Base-by-base conservation (phyloP, 495 filamentous ascomycete species). In the Tuber brumale region DNA sequence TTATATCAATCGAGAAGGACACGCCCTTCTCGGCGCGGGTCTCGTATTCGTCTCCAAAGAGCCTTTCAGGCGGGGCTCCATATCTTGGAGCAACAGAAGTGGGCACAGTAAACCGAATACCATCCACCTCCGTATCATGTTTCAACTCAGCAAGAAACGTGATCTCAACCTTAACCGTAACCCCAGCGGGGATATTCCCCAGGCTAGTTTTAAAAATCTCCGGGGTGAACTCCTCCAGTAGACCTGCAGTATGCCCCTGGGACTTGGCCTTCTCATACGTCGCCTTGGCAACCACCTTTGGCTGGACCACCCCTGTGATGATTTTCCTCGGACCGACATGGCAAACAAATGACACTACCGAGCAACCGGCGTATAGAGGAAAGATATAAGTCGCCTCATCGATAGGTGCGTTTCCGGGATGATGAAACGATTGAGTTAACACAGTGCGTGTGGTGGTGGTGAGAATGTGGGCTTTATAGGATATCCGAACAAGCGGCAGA, bases 91-190 rank as follows among this genome's bases (percentile, higher is more conserved):
- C 87, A 76, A 92, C 89, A 69, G 73, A 83, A 0, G 88, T 89
- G 0, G 90, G 91, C 27, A 92, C 85, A 37, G 87, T 92, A 78
- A 90, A 91, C 23, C 89, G 86, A 61, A 88, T 86, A 31, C 90
- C 89, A 82, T 92, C 87, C 3, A 86, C 83, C 71, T 88, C 87
- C 61, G 86, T 84, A 81, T 91, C 89, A 76, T 90, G 86, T 81
- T 90, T 91, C 77, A 92, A 84, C 79, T 92, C 90, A 16, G 88
- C 88, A 10, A 91, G 79, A 78, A 91, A 91, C 0, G 86, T 88
- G 75, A 92, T 87, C 42, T 88, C 86, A 48, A 92, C 86, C 19
- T 86, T 74, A 27, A 91, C 84, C 23, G 80, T 85, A 21, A 84
- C 84, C 5, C 85, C 84, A 2, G 88, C 86, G 0, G 89, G 88